Conservation (phyloP, 768 basidiomycete species). For the Pisolithus orientalis region DNA sequence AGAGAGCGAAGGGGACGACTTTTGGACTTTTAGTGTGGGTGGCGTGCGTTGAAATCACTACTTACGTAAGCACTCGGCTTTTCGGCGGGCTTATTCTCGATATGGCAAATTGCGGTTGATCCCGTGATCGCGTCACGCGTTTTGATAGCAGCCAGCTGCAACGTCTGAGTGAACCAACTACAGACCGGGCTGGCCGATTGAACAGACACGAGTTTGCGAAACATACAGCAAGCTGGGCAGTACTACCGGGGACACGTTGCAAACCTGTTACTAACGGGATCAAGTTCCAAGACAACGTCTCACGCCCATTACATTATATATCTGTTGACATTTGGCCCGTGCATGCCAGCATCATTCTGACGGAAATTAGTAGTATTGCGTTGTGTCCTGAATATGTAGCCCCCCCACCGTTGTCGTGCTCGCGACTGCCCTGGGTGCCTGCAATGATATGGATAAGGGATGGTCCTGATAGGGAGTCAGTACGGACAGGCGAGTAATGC, state of each 20-base stretch:
- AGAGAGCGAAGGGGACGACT: slow-evolving; percentile 13
- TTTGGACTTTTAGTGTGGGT: slow-evolving; percentile 1
- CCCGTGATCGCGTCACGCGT: slow-evolving; percentile 28
- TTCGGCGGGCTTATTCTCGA: background rate
- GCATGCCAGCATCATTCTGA: no score
- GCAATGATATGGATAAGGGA: no score
- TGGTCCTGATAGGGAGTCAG: no score
- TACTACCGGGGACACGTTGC: background rate
- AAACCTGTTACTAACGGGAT: background rate
- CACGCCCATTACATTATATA: background rate
- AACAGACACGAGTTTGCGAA: background rate
- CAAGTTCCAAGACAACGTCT: background rate
- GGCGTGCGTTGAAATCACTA: slow-evolving; percentile 1
- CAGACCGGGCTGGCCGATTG: background rate
- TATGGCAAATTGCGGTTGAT: background rate
- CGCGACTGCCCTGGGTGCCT: no score
- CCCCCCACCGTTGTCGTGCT: no score
- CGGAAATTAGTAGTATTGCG: no score
- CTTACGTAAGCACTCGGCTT: slow-evolving; percentile 20
- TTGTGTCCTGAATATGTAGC: no score
- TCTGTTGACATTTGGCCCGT: background rate
- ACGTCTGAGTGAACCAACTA: background rate
- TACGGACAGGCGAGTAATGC: no score
- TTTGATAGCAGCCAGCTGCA: background rate
- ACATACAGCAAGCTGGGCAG: no score